Percentiles rank a stretch among this genome's conserved stretches.
Conservation (phyloP, 768 basidiomycete species). For the Collybia mongolica region DNA sequence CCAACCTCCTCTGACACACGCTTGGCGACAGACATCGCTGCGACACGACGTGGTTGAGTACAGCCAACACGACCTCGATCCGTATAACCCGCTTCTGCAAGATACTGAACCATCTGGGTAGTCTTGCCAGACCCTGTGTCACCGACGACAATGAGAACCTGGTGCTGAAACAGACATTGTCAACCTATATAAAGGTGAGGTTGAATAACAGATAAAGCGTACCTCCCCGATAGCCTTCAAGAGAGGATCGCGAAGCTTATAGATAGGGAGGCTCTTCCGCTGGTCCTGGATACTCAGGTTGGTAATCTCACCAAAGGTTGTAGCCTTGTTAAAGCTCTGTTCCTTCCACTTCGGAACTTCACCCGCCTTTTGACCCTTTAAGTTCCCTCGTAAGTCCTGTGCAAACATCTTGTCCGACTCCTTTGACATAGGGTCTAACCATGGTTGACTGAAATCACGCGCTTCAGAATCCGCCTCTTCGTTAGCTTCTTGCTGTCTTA, state of each 20-base stretch:
- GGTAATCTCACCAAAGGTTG: constrained; percentile 94
- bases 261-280: constrained; percentile 87
- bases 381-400: constrained; percentile 81
- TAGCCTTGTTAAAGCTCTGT: constrained; percentile 90
- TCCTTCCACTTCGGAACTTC: constrained; percentile 92
- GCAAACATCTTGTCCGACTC: constrained; percentile 87
- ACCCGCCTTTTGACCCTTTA: constrained; percentile 80
- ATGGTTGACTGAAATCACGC: constrained; percentile 92
- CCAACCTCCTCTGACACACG: constrained; percentile 99
- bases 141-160: constrained; percentile 96
- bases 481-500: constrained; percentile 92
- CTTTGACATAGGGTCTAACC: constrained; percentile 97
- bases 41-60: constrained; percentile 98
- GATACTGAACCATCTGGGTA: constrained; percentile 98
- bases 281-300: constrained; percentile 91
- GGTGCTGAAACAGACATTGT: constrained; percentile 57
- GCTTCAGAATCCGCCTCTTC: constrained; percentile 93
- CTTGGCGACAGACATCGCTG: constrained; percentile 98
- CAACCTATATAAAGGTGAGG: constrained; percentile 10
- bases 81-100: constrained; percentile 92
- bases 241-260: constrained; percentile 88
- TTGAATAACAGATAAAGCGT: constrained; percentile 25
- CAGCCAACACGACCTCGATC: constrained; percentile 92
- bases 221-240: constrained; percentile 90
- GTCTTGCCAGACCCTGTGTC: constrained; percentile 99